Base-by-base conservation (phyloP, 768 basidiomycete genomes). In the Phaeotremella skinneri region DNA sequence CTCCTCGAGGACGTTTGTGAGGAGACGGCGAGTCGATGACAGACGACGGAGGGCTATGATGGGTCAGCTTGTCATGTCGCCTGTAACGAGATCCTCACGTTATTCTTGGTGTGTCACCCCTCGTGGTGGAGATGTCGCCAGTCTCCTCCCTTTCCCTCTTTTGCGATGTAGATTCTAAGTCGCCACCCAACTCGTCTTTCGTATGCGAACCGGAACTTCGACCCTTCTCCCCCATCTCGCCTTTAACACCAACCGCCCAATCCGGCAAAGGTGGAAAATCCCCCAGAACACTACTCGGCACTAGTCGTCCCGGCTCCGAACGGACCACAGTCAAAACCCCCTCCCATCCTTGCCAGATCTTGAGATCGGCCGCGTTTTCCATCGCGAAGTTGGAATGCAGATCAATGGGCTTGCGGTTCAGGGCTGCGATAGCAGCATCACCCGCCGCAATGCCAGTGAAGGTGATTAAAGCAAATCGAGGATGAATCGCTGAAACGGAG, bases 391-490 rank as follows among this genome's bases (percentile, higher is more conserved):
- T 31, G 1, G 68, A 49, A 21, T 64, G 63, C 25, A 75, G 61
- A 14, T 66, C 55, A 60, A 76, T 69, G 3, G 70, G 59, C 47
- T 67, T 64, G 23, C 61, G 58, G 59, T 76, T 62, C 13, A 76
- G 64, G 17, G 62, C 62, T 21, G 57, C 27, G 45, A 75, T 73
- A 0, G 73, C 75, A 6, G 59, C 56, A 1, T 51, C 34, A 14
- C 66, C 68, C 23, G 67, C 59, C 2, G 56, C 54, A 13, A 61
- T 58, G 20, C 68, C 63, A 20, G 54, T 54, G 47, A 66, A 76
- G 5, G 68, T 58, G 41, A 76, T 65, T 37, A 69, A 60, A 27
- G 75, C 75, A 51, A 75, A 76, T 7, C 75, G 70, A 25, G 74
- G 73, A 37, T 63, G 58, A 14, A 58, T 27, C 1, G 75, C 62